Conservation (phyloP, 257 asterid genomes). For the Verbena officinalis region DNA sequence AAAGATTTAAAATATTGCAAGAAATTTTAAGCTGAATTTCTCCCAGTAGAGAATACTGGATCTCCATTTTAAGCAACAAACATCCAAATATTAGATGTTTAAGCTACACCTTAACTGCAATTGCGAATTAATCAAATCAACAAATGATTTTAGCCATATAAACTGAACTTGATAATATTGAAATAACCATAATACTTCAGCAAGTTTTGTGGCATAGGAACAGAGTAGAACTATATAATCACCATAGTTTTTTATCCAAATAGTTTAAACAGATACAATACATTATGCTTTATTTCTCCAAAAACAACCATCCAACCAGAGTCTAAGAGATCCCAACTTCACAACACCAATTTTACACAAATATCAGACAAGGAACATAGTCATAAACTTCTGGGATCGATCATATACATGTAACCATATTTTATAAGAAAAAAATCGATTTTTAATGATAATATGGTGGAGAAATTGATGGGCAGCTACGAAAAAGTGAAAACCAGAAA, state of each 20-base stretch:
- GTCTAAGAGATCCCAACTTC: background rate
- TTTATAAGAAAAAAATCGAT: conserved; percentile 4
- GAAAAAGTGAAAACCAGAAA: conserved; percentile 17
- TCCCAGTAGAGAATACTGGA: background rate
- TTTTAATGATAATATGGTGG: background rate
- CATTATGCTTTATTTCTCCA: background rate
- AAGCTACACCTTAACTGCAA: background rate
- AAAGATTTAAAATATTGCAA: background rate
- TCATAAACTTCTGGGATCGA: conserved; percentile 4
- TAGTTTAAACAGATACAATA: background rate
- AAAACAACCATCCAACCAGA: background rate
- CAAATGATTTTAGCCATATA: background rate
- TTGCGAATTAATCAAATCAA: conserved; percentile 4
- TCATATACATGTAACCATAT: background rate
- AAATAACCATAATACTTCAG: background rate
- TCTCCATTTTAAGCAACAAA: background rate
- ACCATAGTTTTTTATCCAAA: conserved; percentile 20
- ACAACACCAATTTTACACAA: background rate
- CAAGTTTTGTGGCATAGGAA: background rate
- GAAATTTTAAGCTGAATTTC: background rate
- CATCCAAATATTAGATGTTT: conserved; percentile 11
- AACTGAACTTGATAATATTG: background rate
- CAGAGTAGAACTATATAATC: background rate
- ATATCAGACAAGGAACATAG: background rate
- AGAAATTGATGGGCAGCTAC: conserved; percentile 5